A percentile compares a stretch with the other conserved stretches of the same genome.
Conservation (phyloP, 2,329 filamentous ascomycete genomes). For the Kalmusia sp. region DNA sequence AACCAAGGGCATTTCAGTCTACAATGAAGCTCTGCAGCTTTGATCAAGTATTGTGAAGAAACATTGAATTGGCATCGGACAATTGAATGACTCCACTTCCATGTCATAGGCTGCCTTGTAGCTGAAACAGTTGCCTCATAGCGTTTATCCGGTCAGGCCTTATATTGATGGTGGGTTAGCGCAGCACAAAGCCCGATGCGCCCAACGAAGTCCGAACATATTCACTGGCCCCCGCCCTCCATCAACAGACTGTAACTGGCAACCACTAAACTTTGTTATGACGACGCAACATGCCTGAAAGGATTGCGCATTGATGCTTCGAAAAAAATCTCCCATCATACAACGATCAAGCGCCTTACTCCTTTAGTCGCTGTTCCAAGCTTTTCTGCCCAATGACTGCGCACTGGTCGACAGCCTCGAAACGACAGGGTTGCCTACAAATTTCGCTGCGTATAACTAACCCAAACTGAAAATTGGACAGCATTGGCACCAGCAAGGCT, state of each 20-base stretch:
- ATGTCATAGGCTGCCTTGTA: neutral
- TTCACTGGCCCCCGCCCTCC: neutral
- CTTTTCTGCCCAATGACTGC: neutral
- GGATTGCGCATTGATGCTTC: neutral
- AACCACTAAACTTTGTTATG: neutral
- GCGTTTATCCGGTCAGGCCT: neutral
- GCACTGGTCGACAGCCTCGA: neutral
- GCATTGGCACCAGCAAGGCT: neutral
- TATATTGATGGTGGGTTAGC: neutral
- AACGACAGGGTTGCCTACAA: neutral
- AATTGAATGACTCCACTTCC: neutral
- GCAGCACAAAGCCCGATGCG: slow-evolving; percentile 2
- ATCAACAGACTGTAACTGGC: neutral
- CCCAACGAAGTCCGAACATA: slow-evolving; percentile 2
- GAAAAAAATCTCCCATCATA: neutral
- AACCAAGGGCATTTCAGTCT: too few relatives aligned
- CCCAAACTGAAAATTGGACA: neutral
- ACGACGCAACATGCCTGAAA: too few relatives aligned
- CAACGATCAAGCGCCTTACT: neutral
- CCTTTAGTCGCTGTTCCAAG: neutral
- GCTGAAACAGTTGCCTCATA: neutral
- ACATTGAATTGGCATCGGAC: neutral
- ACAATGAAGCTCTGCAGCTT: too few relatives aligned
- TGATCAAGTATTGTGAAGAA: too few relatives aligned
- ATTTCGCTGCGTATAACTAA: slow-evolving; percentile 4